These are phyloP conservation scores for Pythium pyrilobum DNA, from an alignment of 352 stramenopile genomes.

Conservation along the genomic window DNA sequence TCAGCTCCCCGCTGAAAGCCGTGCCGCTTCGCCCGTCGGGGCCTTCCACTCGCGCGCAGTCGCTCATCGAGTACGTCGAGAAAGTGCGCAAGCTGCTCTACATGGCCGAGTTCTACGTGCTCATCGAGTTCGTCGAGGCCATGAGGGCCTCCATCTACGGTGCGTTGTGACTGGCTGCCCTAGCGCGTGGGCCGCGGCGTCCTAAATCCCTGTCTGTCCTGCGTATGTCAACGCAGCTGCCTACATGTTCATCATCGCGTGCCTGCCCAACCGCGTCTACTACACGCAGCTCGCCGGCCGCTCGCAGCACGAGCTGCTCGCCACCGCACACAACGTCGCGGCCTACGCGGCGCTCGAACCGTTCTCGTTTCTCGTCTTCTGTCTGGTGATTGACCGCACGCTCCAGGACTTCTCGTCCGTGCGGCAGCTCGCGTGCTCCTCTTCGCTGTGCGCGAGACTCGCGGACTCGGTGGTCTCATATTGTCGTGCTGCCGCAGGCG, in stretches of 20 bases:
- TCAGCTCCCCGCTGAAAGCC: too few species aligned
- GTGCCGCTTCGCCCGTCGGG: too few species aligned
- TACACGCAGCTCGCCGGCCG: constrained; percentile 19
- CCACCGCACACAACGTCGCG: background rate
- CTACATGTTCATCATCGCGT: constrained; percentile 21
- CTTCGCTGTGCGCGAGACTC: constrained; percentile 16
- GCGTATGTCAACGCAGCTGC: constrained; percentile 1
- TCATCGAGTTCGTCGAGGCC: constrained; percentile 24
- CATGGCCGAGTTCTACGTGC: constrained; percentile 23
- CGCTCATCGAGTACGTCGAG: constrained; percentile 6
- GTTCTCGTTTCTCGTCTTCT: background rate
- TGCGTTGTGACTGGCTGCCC: background rate
- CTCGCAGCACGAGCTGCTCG: constrained; percentile 8
- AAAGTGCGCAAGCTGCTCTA: constrained; percentile 23
- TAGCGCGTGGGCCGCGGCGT: too few species aligned
- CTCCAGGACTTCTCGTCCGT: background rate
- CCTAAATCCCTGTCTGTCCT: background rate
- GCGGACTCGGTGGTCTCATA: constrained; percentile 19
- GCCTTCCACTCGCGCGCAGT: too few species aligned
- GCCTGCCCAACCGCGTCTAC: constrained; percentile 21
- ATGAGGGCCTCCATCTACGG: constrained; percentile 9
- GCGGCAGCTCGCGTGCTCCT: constrained; percentile 13
- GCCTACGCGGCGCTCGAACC: background rate
- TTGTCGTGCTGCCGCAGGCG: background rate
- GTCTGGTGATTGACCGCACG: background rate